Evolutionary conservation across 2,329 filamentous ascomycete genomes (phyloP).

Genomic region (Monosporascus ibericus): DNA sequence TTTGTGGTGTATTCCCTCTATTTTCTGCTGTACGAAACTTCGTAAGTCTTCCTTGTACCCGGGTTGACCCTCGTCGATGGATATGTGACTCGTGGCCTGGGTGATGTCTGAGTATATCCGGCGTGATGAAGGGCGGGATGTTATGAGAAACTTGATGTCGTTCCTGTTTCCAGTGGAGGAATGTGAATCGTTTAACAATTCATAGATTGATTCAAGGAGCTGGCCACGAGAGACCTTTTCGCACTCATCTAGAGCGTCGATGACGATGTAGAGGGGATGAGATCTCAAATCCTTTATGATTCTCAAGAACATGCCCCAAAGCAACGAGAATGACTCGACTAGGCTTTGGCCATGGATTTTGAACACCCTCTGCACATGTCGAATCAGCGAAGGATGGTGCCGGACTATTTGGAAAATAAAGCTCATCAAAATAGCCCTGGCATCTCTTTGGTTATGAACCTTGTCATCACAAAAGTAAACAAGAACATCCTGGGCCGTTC

Average conservation of each 20-base stretch:
- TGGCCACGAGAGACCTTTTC: slow-evolving; percentile 19
- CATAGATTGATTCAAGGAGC: slow-evolving; percentile 19
- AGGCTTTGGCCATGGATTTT: slow-evolving; percentile 25
- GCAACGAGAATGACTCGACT: slow-evolving; percentile 25
- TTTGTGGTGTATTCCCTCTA: slow-evolving; percentile 24
- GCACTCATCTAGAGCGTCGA: slow-evolving; percentile 35
- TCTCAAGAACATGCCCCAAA: slow-evolving; percentile 29
- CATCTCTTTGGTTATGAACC: slow-evolving; percentile 27
- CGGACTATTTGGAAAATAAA: slow-evolving; percentile 30
- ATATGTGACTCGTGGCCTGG: slow-evolving; percentile 7
- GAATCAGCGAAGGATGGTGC: slow-evolving; percentile 25
- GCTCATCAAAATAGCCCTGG: slow-evolving; percentile 27
- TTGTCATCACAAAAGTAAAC: slow-evolving; percentile 31
- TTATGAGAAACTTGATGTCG: slow-evolving; percentile 28
- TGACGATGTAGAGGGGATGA: slow-evolving; percentile 24
- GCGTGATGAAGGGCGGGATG: slow-evolving; percentile 21
- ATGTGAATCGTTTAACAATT: slow-evolving; percentile 10
- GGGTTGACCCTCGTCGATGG: slow-evolving; percentile 15
- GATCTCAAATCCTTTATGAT: slow-evolving; percentile 23
- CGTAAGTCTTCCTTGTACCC: slow-evolving; percentile 24
- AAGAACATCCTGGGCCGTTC: slow-evolving; percentile 16
- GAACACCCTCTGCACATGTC: slow-evolving; percentile 23
- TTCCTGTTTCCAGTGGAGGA: slow-evolving; percentile 6
- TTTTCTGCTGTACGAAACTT: slow-evolving; percentile 24
- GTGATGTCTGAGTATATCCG: too few species aligned